Percentiles rank a stretch among this genome's conserved stretches.
Evolutionary conservation across 805 yeast genomes (phyloP).

Genomic region (Blastobotrys chiropterorum): DNA sequence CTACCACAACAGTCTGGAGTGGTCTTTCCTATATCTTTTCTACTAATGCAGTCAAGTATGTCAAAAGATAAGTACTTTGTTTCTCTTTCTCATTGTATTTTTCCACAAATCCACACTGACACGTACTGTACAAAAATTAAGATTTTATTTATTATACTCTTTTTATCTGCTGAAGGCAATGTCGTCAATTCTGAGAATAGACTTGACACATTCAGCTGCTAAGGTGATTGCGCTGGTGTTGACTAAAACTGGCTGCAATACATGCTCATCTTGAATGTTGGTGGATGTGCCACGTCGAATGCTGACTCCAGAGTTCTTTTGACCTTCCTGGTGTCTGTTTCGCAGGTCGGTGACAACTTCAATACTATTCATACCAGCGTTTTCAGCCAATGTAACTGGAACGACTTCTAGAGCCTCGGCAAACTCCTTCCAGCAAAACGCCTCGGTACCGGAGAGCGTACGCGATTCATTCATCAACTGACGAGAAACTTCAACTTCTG

Average conservation of each 20-base stretch:
- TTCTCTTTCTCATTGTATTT: not conserved
- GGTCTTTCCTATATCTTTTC: constrained; percentile 73
- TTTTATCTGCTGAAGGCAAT: constrained; percentile 79
- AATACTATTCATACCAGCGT: constrained; percentile 88
- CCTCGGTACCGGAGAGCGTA: constrained; percentile 75
- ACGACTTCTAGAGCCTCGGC: constrained; percentile 88
- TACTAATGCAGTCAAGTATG: constrained; percentile 54
- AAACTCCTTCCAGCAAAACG: constrained; percentile 85
- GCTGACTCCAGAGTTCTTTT: constrained; percentile 89
- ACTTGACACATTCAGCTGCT: constrained; percentile 95
- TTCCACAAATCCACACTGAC: not conserved
- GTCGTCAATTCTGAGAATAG: constrained; percentile 94
- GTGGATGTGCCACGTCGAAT: constrained; percentile 91
- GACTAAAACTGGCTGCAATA: constrained; percentile 92
- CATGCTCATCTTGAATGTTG: constrained; percentile 88
- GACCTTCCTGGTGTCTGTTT: constrained; percentile 86
- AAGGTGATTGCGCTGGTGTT: constrained; percentile 89
- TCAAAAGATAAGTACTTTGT: not conserved
- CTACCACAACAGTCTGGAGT: constrained; percentile 66
- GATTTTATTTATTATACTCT: not conserved
- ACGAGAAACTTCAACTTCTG: constrained; percentile 85
- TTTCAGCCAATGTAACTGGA: constrained; percentile 91
- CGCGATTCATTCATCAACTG: constrained; percentile 65
- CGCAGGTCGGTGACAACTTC: constrained; percentile 89
- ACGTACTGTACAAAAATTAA: not conserved